Evolutionary conservation across 352 stramenopile species (phyloP), one percentile per base, ranked within the genome.

Genomic region (Phytophthora pseudosyringae): DNA sequence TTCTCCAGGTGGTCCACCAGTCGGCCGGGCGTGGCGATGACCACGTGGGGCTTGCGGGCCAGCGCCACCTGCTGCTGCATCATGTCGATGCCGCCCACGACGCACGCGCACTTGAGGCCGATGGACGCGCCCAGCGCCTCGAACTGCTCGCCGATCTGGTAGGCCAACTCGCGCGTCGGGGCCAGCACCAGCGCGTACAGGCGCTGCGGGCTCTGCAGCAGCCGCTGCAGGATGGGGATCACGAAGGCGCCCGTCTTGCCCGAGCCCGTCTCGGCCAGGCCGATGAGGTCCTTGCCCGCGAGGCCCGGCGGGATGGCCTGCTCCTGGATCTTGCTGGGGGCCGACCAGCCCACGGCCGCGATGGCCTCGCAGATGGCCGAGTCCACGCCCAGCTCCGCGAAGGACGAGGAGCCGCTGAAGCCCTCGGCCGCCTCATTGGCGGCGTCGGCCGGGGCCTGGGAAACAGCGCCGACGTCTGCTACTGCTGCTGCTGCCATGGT

Each of bases 51-150:
- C 83, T 98, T 98, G 56, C 97, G 92, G 32, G 96, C 97, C 39
- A 99, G 81, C 18, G 97, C 97, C 52, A 99, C 97, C 26, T 98
- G 90, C 78, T 99, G 97, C 60, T 96, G 89, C 70, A 98, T 97
- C 86, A 98, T 98, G 68, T 99, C 96, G 50, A 99, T 97, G 29
- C 97, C 98, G 54, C 98, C 95, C 51, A 97, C 94, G n/a, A 97
- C 87, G 68, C 82, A 98, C 59, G 74, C 86, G 61, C 75, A 97
- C 80, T 91, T 98, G 45, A 95, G 86, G n/a, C 90, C 98, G 64
- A 98, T 99, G 35, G 81, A 89, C 39, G 83, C 83, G 41, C 86
- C 97, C 5, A 97, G 83, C 26, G 83, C 97, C 52, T 98, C 89
- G 48, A 98, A 97, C 67, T 98, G 91, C 64, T 98, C 95, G 68